Evolutionary conservation across 176 grass and related monocot species (phyloP).

Genomic region (Ensete glaucum): DNA sequence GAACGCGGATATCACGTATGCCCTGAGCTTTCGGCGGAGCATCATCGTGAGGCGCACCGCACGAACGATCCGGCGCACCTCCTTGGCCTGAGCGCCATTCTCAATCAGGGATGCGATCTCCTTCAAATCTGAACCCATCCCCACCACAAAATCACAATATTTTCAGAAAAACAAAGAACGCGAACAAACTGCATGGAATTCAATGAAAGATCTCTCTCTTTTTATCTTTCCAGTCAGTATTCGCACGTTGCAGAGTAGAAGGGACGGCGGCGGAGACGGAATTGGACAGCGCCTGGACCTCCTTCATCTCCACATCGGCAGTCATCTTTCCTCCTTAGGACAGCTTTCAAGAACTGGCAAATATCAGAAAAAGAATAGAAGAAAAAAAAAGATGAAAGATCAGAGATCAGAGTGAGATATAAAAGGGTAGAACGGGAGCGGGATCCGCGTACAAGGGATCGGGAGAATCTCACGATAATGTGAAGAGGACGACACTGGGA

Average conservation of each 20-base stretch:
- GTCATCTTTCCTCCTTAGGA: constrained; percentile 4
- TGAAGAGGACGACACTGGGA: neutral
- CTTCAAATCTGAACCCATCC: constrained; percentile 58
- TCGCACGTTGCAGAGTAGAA: constrained; percentile 15
- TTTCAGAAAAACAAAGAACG: neutral
- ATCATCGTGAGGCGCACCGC: constrained; percentile 63
- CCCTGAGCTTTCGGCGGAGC: constrained; percentile 52
- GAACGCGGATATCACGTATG: constrained; percentile 43
- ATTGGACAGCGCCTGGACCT: constrained; percentile 4
- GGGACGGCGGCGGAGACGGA: constrained; percentile 14
- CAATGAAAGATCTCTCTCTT: neutral
- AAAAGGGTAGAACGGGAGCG: neutral
- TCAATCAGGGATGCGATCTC: constrained; percentile 73
- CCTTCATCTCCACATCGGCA: constrained; percentile 27
- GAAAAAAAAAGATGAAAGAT: neutral
- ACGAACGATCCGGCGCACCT: constrained; percentile 65
- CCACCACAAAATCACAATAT: neutral
- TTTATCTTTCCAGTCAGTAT: neutral
- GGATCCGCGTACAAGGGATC: neutral
- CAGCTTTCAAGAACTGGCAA: neutral
- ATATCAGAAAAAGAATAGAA: neutral
- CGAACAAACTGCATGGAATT: neutral
- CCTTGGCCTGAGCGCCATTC: constrained; percentile 54
- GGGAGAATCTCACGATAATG: neutral
- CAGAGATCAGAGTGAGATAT: neutral